Conservation (phyloP, 2,329 filamentous ascomycete species). For the Paraconiothyrium sp. region DNA sequence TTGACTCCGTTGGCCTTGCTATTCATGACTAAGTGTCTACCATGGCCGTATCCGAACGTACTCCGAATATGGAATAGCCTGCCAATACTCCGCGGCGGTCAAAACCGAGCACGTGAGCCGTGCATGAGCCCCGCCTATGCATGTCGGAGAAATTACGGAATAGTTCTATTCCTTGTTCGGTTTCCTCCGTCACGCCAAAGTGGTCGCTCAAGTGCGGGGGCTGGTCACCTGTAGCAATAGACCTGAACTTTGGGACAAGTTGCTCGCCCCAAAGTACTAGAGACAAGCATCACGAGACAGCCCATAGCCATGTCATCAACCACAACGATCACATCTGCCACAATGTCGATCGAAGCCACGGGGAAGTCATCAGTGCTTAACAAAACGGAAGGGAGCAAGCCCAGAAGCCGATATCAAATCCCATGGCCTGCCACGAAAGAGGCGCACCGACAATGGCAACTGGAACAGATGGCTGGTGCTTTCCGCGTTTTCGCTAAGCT, state of each 20-base stretch:
- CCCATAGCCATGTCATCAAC: background rate
- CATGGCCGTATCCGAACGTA: background rate
- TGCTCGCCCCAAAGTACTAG: background rate
- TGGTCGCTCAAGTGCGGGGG: background rate
- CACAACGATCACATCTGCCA: background rate
- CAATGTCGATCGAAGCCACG: background rate
- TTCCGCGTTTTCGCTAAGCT: constrained; percentile 56
- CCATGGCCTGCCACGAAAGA: constrained; percentile 49
- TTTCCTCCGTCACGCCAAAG: background rate
- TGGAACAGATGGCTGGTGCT: constrained; percentile 56
- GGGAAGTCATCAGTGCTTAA: background rate
- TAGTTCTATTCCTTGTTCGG: background rate
- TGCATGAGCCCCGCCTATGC: background rate
- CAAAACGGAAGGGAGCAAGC: background rate
- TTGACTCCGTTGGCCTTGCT: background rate
- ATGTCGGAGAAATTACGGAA: background rate
- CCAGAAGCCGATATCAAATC: constrained; percentile 14
- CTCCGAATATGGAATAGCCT: background rate
- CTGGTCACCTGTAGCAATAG: background rate
- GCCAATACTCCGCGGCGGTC: background rate
- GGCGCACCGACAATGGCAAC: constrained; percentile 53
- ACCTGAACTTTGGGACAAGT: background rate
- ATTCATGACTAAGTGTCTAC: too few relatives aligned
- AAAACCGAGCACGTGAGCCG: background rate
- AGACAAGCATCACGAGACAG: background rate